These are phyloP conservation scores for Jamesozyma spencerorum DNA, from an alignment of 805 yeast species.

Conservation along the genomic window DNA sequence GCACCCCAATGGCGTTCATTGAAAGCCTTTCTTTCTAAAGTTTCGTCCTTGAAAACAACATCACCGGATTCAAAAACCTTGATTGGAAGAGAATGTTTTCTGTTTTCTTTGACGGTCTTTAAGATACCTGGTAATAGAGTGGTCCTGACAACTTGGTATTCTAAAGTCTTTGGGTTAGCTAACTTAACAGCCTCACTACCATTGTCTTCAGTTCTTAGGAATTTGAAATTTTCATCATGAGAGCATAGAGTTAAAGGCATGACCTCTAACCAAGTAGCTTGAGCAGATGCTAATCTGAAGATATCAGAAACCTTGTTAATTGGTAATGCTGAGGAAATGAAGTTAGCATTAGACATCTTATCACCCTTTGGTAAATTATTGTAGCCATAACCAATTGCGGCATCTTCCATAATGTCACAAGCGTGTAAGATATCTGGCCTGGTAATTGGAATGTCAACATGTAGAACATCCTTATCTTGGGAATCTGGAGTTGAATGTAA, in stretches of 20 bases:
- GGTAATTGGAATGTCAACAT: constrained; percentile 79
- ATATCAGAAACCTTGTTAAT: constrained; percentile 87
- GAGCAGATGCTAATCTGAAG: constrained; percentile 81
- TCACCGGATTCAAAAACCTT: constrained; percentile 94
- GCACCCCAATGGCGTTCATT: constrained; percentile 96
- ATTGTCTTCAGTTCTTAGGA: constrained; percentile 66
- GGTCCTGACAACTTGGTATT: constrained; percentile 96
- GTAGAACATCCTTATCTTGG: constrained; percentile 35
- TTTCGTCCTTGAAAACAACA: constrained; percentile 73
- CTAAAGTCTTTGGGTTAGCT: constrained; percentile 93
- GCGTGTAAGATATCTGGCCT: constrained; percentile 94
- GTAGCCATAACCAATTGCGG: constrained; percentile 92
- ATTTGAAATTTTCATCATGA: constrained; percentile 92
- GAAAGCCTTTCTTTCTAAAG: constrained; percentile 77
- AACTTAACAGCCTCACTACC: constrained; percentile 73
- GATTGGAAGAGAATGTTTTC: constrained; percentile 90
- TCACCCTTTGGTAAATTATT: constrained; percentile 73
- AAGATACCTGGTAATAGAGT: constrained; percentile 87
- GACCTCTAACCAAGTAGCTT: constrained; percentile 93
- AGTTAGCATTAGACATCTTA: constrained; percentile 66
- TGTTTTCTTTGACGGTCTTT: constrained; percentile 91
- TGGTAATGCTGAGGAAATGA: constrained; percentile 80
- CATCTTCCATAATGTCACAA: constrained; percentile 98
- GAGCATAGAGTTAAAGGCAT: constrained; percentile 93
- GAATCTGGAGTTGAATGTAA: constrained; percentile 50